Evolutionary conservation across 2,329 filamentous ascomycete genomes (phyloP).

Genomic region (Thelonectria blattea): DNA sequence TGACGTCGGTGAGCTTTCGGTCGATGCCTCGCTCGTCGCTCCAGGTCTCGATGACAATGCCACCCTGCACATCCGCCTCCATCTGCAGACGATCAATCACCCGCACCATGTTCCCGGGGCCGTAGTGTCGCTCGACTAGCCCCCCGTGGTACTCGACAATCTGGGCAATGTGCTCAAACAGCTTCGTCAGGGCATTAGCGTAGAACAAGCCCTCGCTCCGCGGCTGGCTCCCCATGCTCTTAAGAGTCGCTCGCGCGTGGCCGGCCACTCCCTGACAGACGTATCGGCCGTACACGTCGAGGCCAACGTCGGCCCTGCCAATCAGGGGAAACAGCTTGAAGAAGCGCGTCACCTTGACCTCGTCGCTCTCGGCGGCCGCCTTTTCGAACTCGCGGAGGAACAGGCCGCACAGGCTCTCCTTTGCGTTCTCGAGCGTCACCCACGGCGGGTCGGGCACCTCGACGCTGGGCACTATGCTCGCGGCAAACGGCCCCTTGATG

Average conservation of each 20-base stretch:
- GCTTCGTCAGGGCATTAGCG: conserved; percentile 83
- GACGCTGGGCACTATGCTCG: conserved; percentile 90
- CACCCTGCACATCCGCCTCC: conserved; percentile 94
- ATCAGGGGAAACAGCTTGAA: conserved; percentile 98
- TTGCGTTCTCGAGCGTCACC: conserved; percentile 83
- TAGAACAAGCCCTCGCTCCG: conserved; percentile 86
- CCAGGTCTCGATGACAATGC: conserved; percentile 96
- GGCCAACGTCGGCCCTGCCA: conserved; percentile 82
- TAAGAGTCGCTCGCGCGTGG: conserved; percentile 80
- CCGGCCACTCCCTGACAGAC: conserved; percentile 94
- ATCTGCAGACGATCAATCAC: conserved; percentile 93
- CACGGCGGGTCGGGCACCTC: conserved; percentile 93
- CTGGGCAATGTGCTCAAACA: conserved; percentile 97
- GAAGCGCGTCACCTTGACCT: conserved; percentile 88
- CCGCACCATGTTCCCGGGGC: conserved; percentile 87
- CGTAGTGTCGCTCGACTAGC: conserved; percentile 93
- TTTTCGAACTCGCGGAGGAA: conserved; percentile 96
- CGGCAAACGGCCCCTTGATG: conserved; percentile 83
- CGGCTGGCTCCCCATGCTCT: conserved; percentile 57
- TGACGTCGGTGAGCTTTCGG: conserved; percentile 89
- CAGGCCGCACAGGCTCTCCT: conserved; percentile 86
- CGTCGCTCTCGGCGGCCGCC: conserved; percentile 85
- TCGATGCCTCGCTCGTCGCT: conserved; percentile 86
- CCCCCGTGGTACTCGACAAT: conserved; percentile 92
- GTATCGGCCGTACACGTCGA: conserved; percentile 95